Conservation (phyloP, 495 filamentous ascomycete species). For the Halenospora varia region DNA sequence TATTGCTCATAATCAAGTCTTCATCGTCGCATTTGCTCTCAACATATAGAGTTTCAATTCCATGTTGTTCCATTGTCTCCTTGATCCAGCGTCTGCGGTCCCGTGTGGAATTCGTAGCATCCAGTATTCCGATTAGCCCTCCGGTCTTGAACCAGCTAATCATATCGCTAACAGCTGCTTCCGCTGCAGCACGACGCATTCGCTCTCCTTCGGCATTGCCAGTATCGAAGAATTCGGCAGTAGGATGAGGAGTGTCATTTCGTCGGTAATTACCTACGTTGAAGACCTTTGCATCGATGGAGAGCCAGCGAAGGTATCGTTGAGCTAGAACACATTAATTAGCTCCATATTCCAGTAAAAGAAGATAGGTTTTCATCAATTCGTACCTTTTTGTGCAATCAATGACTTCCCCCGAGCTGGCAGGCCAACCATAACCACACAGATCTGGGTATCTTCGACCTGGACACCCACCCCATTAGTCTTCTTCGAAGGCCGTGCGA, state of each 20-base stretch:
- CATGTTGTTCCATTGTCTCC: conserved; percentile 42
- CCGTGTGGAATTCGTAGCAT: conserved; percentile 97
- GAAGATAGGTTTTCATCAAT: not conserved
- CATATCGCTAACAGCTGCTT: conserved; percentile 90
- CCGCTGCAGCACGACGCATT: conserved; percentile 77
- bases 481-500: conserved; percentile 29
- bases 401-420: conserved; percentile 94
- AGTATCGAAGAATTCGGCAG: conserved; percentile 89
- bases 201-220: conserved; percentile 86
- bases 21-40: conserved; percentile 96
- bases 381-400: conserved; percentile 91
- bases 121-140: conserved; percentile 84
- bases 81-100: conserved; percentile 49
- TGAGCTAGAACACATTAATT: conserved; percentile 56
- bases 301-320: conserved; percentile 93
- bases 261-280: conserved; percentile 96
- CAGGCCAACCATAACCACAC: conserved; percentile 97
- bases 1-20: conserved; percentile 93
- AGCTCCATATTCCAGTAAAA: not conserved
- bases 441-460: conserved; percentile 93
- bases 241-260: conserved; percentile 76
- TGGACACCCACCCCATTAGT: conserved; percentile 53
- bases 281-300: conserved; percentile 87
- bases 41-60: conserved; percentile 88
- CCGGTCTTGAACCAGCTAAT: conserved; percentile 76